Conservation (phyloP, 345 rosid genomes). For the Moringa oleifera region DNA sequence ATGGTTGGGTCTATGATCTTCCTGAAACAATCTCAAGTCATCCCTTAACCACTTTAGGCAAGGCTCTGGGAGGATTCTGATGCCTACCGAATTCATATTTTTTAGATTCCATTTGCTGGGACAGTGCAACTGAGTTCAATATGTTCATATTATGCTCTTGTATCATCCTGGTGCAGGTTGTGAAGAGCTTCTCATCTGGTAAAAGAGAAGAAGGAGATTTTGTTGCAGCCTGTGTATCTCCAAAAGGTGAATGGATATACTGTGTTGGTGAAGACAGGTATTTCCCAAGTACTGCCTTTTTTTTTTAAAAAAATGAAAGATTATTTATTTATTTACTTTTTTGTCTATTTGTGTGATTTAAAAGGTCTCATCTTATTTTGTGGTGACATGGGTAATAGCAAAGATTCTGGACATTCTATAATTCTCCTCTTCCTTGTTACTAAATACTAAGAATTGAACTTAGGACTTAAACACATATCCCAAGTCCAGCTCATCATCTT, state of each 20-base stretch:
- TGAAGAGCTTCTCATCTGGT: conserved; percentile 97
- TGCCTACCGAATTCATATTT: not conserved
- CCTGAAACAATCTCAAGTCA: not conserved
- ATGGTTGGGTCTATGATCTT: not conserved
- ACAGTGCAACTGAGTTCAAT: too few relatives aligned
- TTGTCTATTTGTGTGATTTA: too few relatives aligned
- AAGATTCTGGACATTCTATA: not conserved
- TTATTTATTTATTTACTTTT: too few relatives aligned
- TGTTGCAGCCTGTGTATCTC: conserved; percentile 83
- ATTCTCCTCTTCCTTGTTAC: not conserved
- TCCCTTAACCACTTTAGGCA: not conserved
- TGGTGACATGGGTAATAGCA: too few relatives aligned
- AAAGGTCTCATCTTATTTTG: not conserved
- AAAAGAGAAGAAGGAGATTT: conserved; percentile 97
- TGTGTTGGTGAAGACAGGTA: conserved; percentile 94
- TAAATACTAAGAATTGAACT: too few relatives aligned
- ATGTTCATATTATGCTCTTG: conserved; percentile 12
- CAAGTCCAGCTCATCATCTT: too few relatives aligned
- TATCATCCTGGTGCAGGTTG: conserved; percentile 50
- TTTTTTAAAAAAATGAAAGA: too few relatives aligned
- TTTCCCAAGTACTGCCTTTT: not conserved
- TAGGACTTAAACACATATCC: too few relatives aligned
- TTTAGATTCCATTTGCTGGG: too few relatives aligned
- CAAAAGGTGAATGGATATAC: conserved; percentile 98
- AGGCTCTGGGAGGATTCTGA: not conserved